Evolutionary conservation across 306 rosid genomes (phyloP).

Genomic region (Chamaecrista fasciculata): DNA sequence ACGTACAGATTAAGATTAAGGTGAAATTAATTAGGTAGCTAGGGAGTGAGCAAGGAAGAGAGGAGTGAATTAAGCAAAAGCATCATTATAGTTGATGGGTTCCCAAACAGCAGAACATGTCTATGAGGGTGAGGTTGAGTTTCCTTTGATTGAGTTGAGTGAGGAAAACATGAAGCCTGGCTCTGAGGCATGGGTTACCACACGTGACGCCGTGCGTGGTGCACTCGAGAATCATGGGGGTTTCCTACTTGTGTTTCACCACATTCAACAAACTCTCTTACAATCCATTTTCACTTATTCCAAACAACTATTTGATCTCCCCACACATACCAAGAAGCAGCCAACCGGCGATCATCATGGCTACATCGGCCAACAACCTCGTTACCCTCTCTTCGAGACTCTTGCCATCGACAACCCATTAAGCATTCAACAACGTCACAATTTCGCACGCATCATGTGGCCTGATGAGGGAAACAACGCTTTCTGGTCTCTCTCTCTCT

Average conservation of each 20-base stretch:
- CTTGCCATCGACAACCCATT: slow-evolving; percentile 28
- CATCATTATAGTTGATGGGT: too few relatives aligned
- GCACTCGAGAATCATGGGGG: slow-evolving; percentile 33
- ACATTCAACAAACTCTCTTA: too few relatives aligned
- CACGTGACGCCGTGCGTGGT: slow-evolving; percentile 16
- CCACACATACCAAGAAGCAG: not conserved
- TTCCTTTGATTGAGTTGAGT: too few relatives aligned
- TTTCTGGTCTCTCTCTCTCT: slow-evolving; percentile 24
- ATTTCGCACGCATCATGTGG: slow-evolving; percentile 30
- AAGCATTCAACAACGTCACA: not conserved
- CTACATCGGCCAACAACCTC: slow-evolving; percentile 6
- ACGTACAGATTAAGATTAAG: too few relatives aligned
- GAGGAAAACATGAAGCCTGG: too few relatives aligned
- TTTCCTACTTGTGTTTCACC: too few relatives aligned
- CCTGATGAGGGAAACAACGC: slow-evolving; percentile 28
- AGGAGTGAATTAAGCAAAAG: too few relatives aligned
- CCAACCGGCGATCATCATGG: slow-evolving; percentile 28
- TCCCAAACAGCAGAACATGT: not conserved
- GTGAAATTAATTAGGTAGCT: too few relatives aligned
- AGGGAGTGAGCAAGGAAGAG: too few relatives aligned
- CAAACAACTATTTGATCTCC: slow-evolving; percentile 20
- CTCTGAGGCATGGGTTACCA: slow-evolving; percentile 9
- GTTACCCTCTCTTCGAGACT: slow-evolving; percentile 26
- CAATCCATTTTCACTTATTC: slow-evolving; percentile 13
- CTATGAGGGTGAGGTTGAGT: too few relatives aligned